Conservation (phyloP, 1,284 basidiomycete genomes). For the Schizopora paradoxa region DNA sequence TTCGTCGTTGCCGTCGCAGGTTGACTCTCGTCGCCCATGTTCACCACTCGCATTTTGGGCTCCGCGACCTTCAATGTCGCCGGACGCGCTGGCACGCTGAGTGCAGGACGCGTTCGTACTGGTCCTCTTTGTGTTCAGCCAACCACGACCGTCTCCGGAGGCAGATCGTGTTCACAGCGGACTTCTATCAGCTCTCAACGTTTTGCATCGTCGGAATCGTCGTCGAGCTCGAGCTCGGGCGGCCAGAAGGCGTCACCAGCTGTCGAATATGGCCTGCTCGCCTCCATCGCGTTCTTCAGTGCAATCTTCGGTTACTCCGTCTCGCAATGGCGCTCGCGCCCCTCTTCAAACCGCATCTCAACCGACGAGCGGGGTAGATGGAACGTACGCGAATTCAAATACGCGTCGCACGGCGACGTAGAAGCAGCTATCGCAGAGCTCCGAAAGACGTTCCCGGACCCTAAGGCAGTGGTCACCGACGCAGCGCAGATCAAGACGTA, state of each 20-base stretch:
- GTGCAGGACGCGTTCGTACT: background rate
- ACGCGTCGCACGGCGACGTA: slow-evolving; percentile 44
- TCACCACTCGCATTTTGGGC: no score
- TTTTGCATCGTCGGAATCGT: background rate
- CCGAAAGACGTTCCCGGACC: slow-evolving; percentile 39
- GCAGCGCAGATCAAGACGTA: slow-evolving; percentile 44
- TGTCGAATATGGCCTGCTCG: slow-evolving; percentile 12
- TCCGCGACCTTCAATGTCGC: no score
- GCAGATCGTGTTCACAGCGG: background rate
- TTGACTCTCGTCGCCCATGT: no score
- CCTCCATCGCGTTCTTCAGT: slow-evolving; percentile 13
- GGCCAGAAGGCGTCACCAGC: slow-evolving; percentile 1
- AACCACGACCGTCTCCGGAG: background rate
- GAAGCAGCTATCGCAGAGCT: slow-evolving; percentile 52
- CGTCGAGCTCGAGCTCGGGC: slow-evolving; percentile 1
- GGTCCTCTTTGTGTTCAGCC: background rate
- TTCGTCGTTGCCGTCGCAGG: no score
- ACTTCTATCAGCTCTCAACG: background rate
- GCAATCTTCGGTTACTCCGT: slow-evolving; percentile 13
- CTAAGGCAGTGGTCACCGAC: slow-evolving; percentile 45
- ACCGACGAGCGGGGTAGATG: no score
- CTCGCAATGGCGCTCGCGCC: slow-evolving; percentile 7
- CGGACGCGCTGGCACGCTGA: background rate
- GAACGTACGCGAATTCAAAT: slow-evolving; percentile 28
- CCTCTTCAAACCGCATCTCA: slow-evolving; percentile 9